A percentile compares a stretch with the other conserved stretches of the same genome.
Conservation (phyloP, 1,284 basidiomycete species). For the Irpex sp. region DNA sequence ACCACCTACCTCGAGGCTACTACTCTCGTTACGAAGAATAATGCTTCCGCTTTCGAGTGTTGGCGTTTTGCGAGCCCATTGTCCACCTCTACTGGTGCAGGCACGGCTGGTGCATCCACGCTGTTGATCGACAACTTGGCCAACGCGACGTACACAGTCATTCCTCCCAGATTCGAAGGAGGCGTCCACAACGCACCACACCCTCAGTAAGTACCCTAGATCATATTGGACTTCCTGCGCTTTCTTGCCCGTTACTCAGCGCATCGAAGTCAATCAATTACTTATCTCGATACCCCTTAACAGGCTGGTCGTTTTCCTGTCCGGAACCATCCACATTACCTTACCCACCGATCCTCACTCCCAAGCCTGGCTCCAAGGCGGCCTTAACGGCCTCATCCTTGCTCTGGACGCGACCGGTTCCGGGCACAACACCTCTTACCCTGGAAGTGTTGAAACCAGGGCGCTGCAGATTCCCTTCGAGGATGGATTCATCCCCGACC, state of each 20-base stretch:
- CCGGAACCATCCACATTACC: slow-evolving; percentile 23
- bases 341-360: slow-evolving; percentile 14
- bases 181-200: slow-evolving; percentile 22
- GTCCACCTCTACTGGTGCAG: slow-evolving; percentile 16
- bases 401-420: slow-evolving; percentile 17
- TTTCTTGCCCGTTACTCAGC: background rate
- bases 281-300: background rate
- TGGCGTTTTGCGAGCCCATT: slow-evolving; percentile 22
- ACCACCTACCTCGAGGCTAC: slow-evolving; percentile 18
- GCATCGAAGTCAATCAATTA: background rate
- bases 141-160: slow-evolving; percentile 23
- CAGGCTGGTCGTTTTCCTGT: slow-evolving; percentile 22
- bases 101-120: slow-evolving; percentile 20
- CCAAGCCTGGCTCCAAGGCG: slow-evolving; percentile 13
- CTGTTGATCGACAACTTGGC: slow-evolving; percentile 21
- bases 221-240: background rate
- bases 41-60: slow-evolving; percentile 19
- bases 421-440: slow-evolving; percentile 17
- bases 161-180: slow-evolving; percentile 20
- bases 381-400: slow-evolving; percentile 19
- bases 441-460: slow-evolving; percentile 10
- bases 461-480: slow-evolving; percentile 16
- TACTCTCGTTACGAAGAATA: slow-evolving; percentile 16
- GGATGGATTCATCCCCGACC: slow-evolving; percentile 2
- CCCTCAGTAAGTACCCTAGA: slow-evolving; percentile 17